Conservation (phyloP, 148 eudicot species). For the Rhododendron griersonianum region DNA sequence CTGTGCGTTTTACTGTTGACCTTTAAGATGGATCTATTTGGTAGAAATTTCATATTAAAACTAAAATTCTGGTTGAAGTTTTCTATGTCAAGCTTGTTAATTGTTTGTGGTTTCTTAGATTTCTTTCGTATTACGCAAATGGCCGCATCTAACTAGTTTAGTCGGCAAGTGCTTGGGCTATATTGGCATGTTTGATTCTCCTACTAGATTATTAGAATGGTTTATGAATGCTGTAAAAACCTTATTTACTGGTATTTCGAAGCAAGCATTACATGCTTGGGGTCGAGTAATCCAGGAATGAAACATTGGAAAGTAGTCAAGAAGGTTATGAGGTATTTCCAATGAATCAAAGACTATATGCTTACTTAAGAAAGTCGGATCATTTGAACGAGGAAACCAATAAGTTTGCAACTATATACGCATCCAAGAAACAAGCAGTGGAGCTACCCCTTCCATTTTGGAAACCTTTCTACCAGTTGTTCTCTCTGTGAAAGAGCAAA, state of each 20-base stretch:
- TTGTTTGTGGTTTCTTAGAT: neutral
- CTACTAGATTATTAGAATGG: neutral
- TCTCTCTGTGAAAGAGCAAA: too few relatives aligned
- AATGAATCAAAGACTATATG: too few relatives aligned
- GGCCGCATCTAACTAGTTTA: neutral
- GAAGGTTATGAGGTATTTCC: too few relatives aligned
- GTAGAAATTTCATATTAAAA: neutral
- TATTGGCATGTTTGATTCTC: neutral
- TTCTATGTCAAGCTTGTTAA: neutral
- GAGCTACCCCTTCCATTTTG: too few relatives aligned
- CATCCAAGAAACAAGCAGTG: too few relatives aligned
- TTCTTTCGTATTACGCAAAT: neutral
- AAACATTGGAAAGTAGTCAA: too few relatives aligned
- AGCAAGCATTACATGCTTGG: neutral
- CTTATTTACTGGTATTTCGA: neutral
- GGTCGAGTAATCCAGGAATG: too few relatives aligned
- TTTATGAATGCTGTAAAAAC: neutral
- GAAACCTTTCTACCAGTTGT: too few relatives aligned
- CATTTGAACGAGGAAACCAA: too few relatives aligned
- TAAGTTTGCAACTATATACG: too few relatives aligned
- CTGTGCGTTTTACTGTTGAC: neutral
- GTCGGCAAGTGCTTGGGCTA: neutral
- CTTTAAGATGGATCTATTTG: neutral
- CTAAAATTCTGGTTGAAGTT: neutral
- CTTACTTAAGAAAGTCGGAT: too few relatives aligned